Conservation (phyloP, 2,329 filamentous ascomycete species). For the Penicillium sclerotiorum region DNA sequence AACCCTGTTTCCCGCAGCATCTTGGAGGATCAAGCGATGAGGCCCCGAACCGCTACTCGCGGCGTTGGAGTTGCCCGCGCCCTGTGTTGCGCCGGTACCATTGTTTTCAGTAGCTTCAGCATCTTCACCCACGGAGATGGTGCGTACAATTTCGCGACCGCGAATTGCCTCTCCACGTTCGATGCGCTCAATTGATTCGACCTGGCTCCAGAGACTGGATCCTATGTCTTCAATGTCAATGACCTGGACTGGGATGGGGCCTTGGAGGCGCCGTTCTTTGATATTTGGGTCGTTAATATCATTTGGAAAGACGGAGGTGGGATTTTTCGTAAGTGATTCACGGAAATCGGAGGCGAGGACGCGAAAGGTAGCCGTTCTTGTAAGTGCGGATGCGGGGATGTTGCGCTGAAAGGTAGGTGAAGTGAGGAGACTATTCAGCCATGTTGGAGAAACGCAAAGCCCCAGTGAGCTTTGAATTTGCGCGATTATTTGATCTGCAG, state of each 20-base stretch:
- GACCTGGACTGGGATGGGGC: constrained; percentile 75
- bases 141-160: constrained; percentile 79
- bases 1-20: constrained; percentile 68
- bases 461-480: constrained; percentile 61
- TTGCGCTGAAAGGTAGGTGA: constrained; percentile 57
- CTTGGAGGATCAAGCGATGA: constrained; percentile 81
- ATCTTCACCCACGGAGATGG: constrained; percentile 59
- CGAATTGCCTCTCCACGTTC: constrained; percentile 55
- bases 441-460: constrained; percentile 59
- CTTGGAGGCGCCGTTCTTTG: constrained; percentile 59
- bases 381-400: constrained; percentile 69
- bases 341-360: constrained; percentile 79
- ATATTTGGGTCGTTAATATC: constrained; percentile 58
- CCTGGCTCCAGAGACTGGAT: constrained; percentile 79
- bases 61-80: constrained; percentile 8
- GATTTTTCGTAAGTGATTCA: constrained; percentile 55
- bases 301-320: constrained; percentile 55
- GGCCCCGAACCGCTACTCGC: constrained; percentile 53
- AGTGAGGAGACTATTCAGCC: constrained; percentile 68
- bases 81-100: constrained; percentile 11
- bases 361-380: constrained; percentile 79
- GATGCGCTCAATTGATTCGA: constrained; percentile 67
- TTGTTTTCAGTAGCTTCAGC: constrained; percentile 37
- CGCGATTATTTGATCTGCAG: constrained; percentile 42
- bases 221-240: constrained; percentile 84